These are phyloP conservation scores for Leishmania amazonensis DNA, from an alignment of 208 protist species.

Conservation along the genomic window DNA sequence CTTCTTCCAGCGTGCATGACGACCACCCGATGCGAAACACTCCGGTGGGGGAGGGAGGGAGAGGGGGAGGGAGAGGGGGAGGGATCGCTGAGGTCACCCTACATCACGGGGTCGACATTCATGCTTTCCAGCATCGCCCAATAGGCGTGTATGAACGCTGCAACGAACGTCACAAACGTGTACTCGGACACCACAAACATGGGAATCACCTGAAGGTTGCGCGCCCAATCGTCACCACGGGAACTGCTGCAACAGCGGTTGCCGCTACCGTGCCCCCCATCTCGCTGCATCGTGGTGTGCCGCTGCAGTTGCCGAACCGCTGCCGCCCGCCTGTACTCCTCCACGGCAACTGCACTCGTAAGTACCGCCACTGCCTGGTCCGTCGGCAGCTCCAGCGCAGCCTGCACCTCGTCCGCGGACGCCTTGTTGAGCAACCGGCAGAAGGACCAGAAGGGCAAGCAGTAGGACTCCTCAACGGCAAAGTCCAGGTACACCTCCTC, in stretches of 20 bases:
- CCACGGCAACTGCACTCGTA: constrained; percentile 44
- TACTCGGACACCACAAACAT: constrained; percentile 47
- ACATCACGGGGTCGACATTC: constrained; percentile 35
- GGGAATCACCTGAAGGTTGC: constrained; percentile 33
- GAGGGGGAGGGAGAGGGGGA: no score
- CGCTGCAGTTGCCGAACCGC: constrained; percentile 34
- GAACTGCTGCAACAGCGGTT: background rate
- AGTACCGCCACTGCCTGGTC: constrained; percentile 45
- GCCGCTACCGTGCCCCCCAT: background rate
- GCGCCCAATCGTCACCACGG: constrained; percentile 9
- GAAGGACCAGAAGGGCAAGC: constrained; percentile 66
- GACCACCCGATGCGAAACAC: background rate
- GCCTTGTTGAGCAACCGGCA: constrained; percentile 50
- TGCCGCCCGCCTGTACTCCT: constrained; percentile 31
- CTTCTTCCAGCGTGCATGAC: background rate
- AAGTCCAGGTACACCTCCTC: constrained; percentile 69
- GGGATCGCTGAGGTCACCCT: background rate
- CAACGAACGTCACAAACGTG: constrained; percentile 47
- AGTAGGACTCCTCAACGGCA: constrained; percentile 53
- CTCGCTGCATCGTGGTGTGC: background rate
- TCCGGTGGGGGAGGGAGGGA: background rate
- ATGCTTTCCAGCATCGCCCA: constrained; percentile 60
- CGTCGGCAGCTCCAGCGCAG: constrained; percentile 38
- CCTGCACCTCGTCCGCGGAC: constrained; percentile 44
- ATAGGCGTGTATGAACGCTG: constrained; percentile 56